phyloP scores from a whole-genome alignment of 1,284 basidiomycete species.

The Melampsora americana region DNA sequence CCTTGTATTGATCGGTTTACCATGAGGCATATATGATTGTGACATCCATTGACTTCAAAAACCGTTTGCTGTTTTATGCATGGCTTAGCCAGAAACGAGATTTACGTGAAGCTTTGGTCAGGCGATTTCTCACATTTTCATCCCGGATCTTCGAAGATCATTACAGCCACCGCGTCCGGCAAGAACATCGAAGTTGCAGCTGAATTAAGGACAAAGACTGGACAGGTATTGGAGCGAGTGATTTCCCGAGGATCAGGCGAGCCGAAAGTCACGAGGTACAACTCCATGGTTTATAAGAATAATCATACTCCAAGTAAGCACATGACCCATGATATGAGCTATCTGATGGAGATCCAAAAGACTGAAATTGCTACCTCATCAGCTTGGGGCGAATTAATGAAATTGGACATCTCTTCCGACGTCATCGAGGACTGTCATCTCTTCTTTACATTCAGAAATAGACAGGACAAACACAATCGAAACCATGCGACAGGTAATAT shows the following conservation, averaged over 20 bases:
- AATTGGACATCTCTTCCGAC: slow-evolving; percentile 70
- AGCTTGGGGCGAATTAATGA: slow-evolving; percentile 89
- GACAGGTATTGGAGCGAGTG: slow-evolving; percentile 68
- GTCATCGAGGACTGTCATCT: slow-evolving; percentile 77
- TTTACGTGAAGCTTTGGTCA: slow-evolving; percentile 45
- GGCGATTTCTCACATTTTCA: slow-evolving; percentile 41
- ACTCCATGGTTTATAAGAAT: slow-evolving; percentile 78
- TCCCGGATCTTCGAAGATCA: slow-evolving; percentile 44
- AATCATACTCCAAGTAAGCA: slow-evolving; percentile 55
- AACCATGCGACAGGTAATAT: slow-evolving; percentile 56
- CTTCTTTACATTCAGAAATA: slow-evolving; percentile 88
- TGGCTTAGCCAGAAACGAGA: slow-evolving; percentile 36
- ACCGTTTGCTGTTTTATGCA: too few relatives aligned
- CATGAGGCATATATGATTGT: background rate
- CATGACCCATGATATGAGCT: background rate
- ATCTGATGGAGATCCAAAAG: background rate
- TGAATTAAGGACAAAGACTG: slow-evolving; percentile 76
- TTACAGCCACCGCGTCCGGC: slow-evolving; percentile 29
- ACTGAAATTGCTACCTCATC: slow-evolving; percentile 56
- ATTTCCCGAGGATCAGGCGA: slow-evolving; percentile 84
- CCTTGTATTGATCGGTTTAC: background rate
- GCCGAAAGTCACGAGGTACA: slow-evolving; percentile 70
- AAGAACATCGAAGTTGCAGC: slow-evolving; percentile 81
- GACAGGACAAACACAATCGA: slow-evolving; percentile 54
- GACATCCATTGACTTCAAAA: slow-evolving; percentile 2